Base-by-base conservation (phyloP, 2,329 filamentous ascomycete genomes). In the Monosporascus cannonballus region DNA sequence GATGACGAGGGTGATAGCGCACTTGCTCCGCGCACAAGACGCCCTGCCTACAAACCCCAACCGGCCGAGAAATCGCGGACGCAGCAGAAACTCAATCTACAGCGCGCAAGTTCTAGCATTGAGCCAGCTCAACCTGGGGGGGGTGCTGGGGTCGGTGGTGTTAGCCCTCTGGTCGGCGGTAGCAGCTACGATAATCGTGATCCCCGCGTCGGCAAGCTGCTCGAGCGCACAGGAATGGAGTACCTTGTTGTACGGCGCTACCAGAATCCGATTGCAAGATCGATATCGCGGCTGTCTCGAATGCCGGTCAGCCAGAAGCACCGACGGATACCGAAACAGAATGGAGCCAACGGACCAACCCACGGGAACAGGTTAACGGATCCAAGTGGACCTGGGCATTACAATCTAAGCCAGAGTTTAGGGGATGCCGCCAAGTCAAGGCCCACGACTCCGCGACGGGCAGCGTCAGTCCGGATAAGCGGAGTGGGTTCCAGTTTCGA, bases 41-140 rank as follows among this genome's bases (percentile, higher is more conserved):
- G 62, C 60, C 68, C 71, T 56, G 71, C 36, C 57, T 69, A 59
- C 57, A 74, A 61, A 18, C 69, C 70, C 1, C 71, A 71, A 1
- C 68, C 75, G 1, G 76, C 77, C 1, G 78, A 83, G 54, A 77
- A 81, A 58, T 88, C 84, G 51, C 78, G 87, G 15, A 89, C 85
- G 1, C 86, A 90, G 68, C 86, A 90, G 66, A 90, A 90, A 62
- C 74, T 90, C 15, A 86, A 89, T 69, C 76, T 90, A 1, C 86
- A 90, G 64, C 80, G 87, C 38, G 86, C 85, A 30, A 87, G 85
- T 64, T 89, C 86, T 3, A 82, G 80, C 58, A 85, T 90, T 47
- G 86, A 90, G 59, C 83, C 83, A 1, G 72, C 79, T 30, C 80
- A 84, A 70, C 55, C 73, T 64, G 49, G 61, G 9, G 64, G 62